Evolutionary conservation across 768 basidiomycete genomes (phyloP).

Genomic region (Harrya chromipes): DNA sequence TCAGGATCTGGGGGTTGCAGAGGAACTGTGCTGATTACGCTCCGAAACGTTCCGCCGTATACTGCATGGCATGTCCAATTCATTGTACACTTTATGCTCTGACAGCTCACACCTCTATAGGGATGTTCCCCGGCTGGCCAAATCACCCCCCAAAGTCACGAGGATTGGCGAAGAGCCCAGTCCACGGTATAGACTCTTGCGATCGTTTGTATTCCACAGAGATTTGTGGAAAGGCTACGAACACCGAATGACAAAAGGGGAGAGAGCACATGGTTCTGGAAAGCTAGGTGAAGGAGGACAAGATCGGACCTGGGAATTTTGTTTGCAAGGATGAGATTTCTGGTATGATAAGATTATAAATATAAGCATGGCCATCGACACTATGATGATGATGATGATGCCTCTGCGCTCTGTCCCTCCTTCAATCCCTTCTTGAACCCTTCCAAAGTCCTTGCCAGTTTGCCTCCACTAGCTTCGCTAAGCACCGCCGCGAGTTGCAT

Average conservation of each 20-base stretch:
- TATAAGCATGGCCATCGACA: slow-evolving; percentile 7
- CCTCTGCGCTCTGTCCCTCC: slow-evolving; percentile 35
- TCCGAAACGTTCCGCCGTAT: slow-evolving; percentile 85
- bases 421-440: slow-evolving; percentile 70
- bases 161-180: slow-evolving; percentile 47
- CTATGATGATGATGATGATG: slow-evolving; percentile 26
- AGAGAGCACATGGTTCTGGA: slow-evolving; percentile 58
- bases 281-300: slow-evolving; percentile 72
- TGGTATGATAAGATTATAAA: slow-evolving; percentile 3
- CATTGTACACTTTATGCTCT: slow-evolving; percentile 3
- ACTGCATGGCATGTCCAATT: slow-evolving; percentile 64
- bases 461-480: slow-evolving; percentile 65
- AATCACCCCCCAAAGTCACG: slow-evolving; percentile 60
- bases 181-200: slow-evolving; percentile 64
- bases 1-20: slow-evolving; percentile 27
- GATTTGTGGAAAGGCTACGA: slow-evolving; percentile 78
- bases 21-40: slow-evolving; percentile 82
- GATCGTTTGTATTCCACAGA: slow-evolving; percentile 79
- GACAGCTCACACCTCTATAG: slow-evolving; percentile 35
- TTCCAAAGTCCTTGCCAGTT: slow-evolving; percentile 67
- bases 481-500: slow-evolving; percentile 70
- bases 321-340: slow-evolving; percentile 31
- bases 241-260: slow-evolving; percentile 94
- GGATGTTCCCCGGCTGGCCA: slow-evolving; percentile 74
- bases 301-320: slow-evolving; percentile 91